Conservation (phyloP, 2,329 filamentous ascomycete species). For the Thelonectria blattea region DNA sequence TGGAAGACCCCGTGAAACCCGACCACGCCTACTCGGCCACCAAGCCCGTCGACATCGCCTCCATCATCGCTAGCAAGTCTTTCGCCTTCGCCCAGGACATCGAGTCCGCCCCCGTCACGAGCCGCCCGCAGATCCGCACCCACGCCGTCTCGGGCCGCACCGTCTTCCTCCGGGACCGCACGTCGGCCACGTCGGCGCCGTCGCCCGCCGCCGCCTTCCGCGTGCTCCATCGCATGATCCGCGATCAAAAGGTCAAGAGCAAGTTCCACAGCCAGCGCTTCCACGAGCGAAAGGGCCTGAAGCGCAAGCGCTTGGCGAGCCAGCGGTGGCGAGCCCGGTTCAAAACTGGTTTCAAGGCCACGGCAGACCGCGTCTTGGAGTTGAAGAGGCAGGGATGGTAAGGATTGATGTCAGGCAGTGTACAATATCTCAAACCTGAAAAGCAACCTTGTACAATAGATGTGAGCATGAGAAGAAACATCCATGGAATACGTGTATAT, state of each 20-base stretch:
- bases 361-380: conserved; percentile 68
- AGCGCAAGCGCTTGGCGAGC: conserved; percentile 75
- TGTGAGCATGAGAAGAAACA: conserved; percentile 30
- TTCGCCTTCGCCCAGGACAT: conserved; percentile 27
- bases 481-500: neutral
- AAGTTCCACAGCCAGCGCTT: conserved; percentile 68
- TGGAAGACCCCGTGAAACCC: conserved; percentile 7
- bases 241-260: conserved; percentile 61
- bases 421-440: conserved; percentile 23
- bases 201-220: conserved; percentile 54
- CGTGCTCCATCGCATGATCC: conserved; percentile 47
- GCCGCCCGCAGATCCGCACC: conserved; percentile 40
- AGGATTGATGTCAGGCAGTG: conserved; percentile 21
- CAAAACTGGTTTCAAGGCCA: conserved; percentile 69
- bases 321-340: conserved; percentile 75
- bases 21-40: conserved; percentile 36
- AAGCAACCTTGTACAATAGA: conserved; percentile 38
- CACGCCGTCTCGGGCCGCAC: conserved; percentile 46
- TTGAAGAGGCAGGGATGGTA: conserved; percentile 83
- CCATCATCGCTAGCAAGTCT: conserved; percentile 44
- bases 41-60: conserved; percentile 43
- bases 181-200: conserved; percentile 38
- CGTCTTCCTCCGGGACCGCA: conserved; percentile 45
- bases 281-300: conserved; percentile 77
- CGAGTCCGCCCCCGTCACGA: conserved; percentile 31